A percentile compares a stretch with the other conserved stretches of the same genome.
These are phyloP conservation scores for Davidsoniella virescens DNA, from an alignment of 2,329 filamentous ascomycete species.

Conservation along the genomic window DNA sequence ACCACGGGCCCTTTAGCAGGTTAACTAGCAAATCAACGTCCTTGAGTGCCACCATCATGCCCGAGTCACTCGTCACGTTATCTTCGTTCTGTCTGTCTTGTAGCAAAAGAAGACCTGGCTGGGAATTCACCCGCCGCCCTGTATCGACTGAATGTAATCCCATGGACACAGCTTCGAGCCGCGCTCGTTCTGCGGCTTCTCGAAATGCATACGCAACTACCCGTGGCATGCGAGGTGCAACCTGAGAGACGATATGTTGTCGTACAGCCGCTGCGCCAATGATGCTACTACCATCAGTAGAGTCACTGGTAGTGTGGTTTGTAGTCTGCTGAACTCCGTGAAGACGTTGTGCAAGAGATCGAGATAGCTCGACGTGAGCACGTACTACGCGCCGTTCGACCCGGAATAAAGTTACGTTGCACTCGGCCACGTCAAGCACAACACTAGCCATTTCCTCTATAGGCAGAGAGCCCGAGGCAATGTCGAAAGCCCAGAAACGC, in stretches of 20 bases:
- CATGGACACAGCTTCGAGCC: slow-evolving; percentile 15
- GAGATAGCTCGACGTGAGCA: slow-evolving; percentile 16
- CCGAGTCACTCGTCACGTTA: slow-evolving; percentile 4
- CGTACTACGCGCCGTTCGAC: slow-evolving; percentile 19
- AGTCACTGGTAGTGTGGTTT: not conserved
- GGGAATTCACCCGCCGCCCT: slow-evolving; percentile 28
- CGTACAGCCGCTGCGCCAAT: slow-evolving; percentile 1
- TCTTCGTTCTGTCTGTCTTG: slow-evolving; percentile 17
- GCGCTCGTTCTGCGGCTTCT: slow-evolving; percentile 1
- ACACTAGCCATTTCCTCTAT: slow-evolving; percentile 15
- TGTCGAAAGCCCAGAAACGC: slow-evolving; percentile 19
- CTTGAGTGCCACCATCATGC: slow-evolving; percentile 16
- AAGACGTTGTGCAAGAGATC: slow-evolving; percentile 14
- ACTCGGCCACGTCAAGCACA: slow-evolving; percentile 19
- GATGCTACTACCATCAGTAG: too few species aligned
- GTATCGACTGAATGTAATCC: slow-evolving; percentile 1
- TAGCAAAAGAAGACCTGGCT: slow-evolving; percentile 7
- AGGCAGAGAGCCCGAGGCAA: slow-evolving; percentile 14
- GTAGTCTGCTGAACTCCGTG: not conserved
- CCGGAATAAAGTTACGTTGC: slow-evolving; percentile 16
- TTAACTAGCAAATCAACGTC: slow-evolving; percentile 16
- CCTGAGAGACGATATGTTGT: slow-evolving; percentile 12
- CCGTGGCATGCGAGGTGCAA: not conserved
- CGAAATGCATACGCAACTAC: slow-evolving; percentile 4
- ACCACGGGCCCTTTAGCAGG: not conserved